Evolutionary conservation across 495 filamentous ascomycete genomes (phyloP).

Genomic region (Penicillium samsonianum): DNA sequence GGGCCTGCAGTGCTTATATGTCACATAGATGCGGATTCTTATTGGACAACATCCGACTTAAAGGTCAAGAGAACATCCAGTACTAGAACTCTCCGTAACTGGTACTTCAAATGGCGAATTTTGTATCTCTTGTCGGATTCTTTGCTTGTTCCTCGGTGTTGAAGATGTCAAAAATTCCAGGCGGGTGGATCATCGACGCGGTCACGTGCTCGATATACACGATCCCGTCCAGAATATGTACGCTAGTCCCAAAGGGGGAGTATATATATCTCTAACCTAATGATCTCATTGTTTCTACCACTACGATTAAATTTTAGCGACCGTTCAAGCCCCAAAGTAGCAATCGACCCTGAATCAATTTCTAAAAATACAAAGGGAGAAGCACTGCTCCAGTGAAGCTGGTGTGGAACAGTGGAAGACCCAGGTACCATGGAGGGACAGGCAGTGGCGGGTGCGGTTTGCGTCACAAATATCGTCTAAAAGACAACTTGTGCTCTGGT

Average conservation of each 20-base stretch:
- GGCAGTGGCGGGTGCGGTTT: not conserved
- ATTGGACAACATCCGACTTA: too few relatives aligned
- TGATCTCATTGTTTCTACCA: not conserved
- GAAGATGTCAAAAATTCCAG: slow-evolving; percentile 13
- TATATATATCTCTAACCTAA: not conserved
- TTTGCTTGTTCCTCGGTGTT: slow-evolving; percentile 6
- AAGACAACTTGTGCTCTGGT: not conserved
- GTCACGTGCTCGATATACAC: slow-evolving; percentile 8
- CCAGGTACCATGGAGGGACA: not conserved
- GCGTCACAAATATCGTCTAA: not conserved
- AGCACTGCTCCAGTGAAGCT: not conserved
- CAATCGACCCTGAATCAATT: too few relatives aligned
- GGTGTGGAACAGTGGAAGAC: not conserved
- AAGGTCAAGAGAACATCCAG: not conserved
- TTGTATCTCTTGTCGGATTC: not conserved
- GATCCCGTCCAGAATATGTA: not conserved
- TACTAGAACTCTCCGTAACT: not conserved
- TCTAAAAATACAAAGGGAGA: not conserved
- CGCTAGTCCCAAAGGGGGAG: slow-evolving; percentile 2
- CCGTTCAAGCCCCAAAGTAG: too few relatives aligned
- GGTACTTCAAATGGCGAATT: too few relatives aligned
- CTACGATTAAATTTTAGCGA: not conserved
- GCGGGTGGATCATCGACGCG: not conserved
- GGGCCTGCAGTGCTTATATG: not conserved
- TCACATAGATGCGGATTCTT: slow-evolving; percentile 9